phyloP scores from a whole-genome alignment of 331 rosid genomes.

The Quercus tomentella region DNA sequence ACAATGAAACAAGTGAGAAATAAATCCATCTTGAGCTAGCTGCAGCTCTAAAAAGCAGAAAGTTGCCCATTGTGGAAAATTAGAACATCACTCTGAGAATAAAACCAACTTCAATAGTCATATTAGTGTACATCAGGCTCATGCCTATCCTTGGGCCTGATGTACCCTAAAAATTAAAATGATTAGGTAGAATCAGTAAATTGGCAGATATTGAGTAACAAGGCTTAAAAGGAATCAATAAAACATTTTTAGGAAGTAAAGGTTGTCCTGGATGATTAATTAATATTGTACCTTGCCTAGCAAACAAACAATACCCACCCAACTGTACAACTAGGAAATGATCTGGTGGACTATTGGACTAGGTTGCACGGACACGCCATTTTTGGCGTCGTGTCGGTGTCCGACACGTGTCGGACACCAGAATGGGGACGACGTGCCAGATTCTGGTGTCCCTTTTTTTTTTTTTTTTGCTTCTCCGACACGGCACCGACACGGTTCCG shows the following conservation, averaged over 20 bases:
- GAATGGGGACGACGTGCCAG: no score
- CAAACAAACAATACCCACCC: no score
- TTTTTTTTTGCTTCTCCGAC: no score
- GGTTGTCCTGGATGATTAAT: background rate
- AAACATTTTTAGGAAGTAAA: background rate
- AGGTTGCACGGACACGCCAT: no score
- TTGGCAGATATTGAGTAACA: background rate
- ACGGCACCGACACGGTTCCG: no score
- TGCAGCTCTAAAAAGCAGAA: background rate
- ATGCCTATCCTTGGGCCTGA: no score
- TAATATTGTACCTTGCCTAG: background rate
- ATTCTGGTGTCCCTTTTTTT: no score
- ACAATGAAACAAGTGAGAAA: conserved; percentile 9
- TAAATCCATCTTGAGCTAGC: conserved; percentile 4
- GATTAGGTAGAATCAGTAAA: background rate
- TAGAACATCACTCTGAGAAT: background rate
- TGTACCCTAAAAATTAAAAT: background rate
- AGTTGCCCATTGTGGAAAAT: background rate
- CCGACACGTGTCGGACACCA: no score
- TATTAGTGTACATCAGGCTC: no score
- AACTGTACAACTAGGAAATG: no score
- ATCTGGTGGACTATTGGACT: background rate
- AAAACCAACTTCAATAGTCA: background rate
- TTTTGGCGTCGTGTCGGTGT: no score
- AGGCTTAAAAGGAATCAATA: background rate